Evolutionary conservation across 2,329 filamentous ascomycete genomes (phyloP), one percentile per base, ranked within the genome.

Genomic region (Pezicula neosporulosa): DNA sequence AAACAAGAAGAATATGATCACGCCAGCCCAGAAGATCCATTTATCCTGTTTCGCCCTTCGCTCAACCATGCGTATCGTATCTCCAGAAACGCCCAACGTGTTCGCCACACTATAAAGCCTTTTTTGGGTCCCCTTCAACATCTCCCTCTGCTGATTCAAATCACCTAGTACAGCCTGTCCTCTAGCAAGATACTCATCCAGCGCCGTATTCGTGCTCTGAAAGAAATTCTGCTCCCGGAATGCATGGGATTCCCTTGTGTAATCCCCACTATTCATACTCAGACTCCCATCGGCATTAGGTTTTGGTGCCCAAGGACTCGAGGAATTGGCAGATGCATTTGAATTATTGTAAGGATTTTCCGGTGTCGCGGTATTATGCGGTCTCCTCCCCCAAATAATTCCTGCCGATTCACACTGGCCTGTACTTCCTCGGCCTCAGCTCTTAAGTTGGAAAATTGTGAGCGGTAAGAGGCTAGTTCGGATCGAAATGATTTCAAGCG

Each of bases 51-150:
- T 88, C 47, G 94, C 91, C 56, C 94, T 79, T 60, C 94, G 75
- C 72, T 97, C 93, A 39, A 99, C 87, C 90, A 94, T 97, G 44
- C 94, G 85, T 58, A 99, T 99, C 2, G 94, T 99, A 68, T 97
- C 93, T 18, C 93, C 92, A 64, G 89, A 95, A 53, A 99, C 82
- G 0, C 94, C 94, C 44, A 99, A 73, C 19, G 94, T 97, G 66
- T 96, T 97, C 6, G 90, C 94, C 18, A 97, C 91, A 61, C 83
- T 93, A 67, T 97, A 97, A 46, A 99, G 76, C 67, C 85, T 84
- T 68, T 87, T 87, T 72, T 99, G 94, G 19, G 94, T 97, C 47
- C 87, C 89, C 75, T 99, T 99, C 57, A 99, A 77, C 75, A 97
- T 92, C 68, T 97, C 93, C 49, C 90, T 82, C 75, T 99, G 94